phyloP scores from a whole-genome alignment of 331 rosid genomes.

The Quercus phellos region DNA sequence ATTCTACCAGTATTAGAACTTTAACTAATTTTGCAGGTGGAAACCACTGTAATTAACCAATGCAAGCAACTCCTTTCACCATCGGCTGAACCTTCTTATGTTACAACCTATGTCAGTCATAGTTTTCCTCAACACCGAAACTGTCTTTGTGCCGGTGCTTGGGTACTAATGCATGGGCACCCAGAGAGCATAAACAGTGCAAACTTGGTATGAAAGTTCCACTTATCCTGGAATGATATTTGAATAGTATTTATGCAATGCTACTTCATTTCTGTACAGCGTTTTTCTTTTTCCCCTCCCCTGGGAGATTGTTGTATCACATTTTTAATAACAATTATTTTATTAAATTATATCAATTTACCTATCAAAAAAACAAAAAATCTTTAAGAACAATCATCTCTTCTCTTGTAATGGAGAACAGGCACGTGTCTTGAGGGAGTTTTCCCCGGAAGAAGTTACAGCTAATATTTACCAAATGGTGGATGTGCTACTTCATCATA shows the following conservation, averaged over 20 bases:
- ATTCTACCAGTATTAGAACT: background rate
- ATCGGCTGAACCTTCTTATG: slow-evolving; percentile 82
- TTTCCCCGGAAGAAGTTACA: slow-evolving; percentile 95
- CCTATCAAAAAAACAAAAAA: too few species aligned
- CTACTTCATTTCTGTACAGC: slow-evolving; percentile 1
- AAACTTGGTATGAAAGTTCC: slow-evolving; percentile 61
- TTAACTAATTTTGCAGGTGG: slow-evolving; percentile 55
- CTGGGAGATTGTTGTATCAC: background rate
- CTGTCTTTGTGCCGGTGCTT: slow-evolving; percentile 95
- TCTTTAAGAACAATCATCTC: background rate
- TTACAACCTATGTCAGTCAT: slow-evolving; percentile 69
- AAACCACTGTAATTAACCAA: slow-evolving; percentile 80
- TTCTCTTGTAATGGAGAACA: slow-evolving; percentile 20
- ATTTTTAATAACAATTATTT: background rate
- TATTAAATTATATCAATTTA: too few species aligned
- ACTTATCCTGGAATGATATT: slow-evolving; percentile 6
- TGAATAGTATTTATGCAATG: background rate
- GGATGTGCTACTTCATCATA: slow-evolving; percentile 90
- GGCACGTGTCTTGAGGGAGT: slow-evolving; percentile 88
- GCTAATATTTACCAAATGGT: slow-evolving; percentile 93
- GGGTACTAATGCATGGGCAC: slow-evolving; percentile 93
- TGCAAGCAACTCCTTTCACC: slow-evolving; percentile 92
- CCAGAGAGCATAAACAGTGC: slow-evolving; percentile 75
- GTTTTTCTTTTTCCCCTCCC: background rate
- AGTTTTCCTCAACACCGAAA: slow-evolving; percentile 79